Evolutionary conservation across 495 filamentous ascomycete genomes (phyloP), one percentile per base, ranked within the genome.

Genomic region (Xanthoparmelia taractica): DNA sequence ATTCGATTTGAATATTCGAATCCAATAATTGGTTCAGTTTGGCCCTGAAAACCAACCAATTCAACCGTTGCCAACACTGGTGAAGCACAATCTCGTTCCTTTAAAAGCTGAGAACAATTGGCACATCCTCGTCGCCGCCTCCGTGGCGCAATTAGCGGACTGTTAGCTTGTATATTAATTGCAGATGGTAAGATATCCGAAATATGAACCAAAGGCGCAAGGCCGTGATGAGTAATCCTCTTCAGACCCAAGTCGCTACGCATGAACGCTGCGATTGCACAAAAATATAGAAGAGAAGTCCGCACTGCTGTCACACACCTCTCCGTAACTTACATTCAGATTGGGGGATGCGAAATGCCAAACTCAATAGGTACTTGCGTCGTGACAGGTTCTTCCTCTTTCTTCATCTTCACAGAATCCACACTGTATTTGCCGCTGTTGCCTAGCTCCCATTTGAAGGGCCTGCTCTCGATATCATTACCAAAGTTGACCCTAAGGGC

Each of bases 381-480:
- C 0, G 50, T 54, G 8, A 54, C 29, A 18, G 50, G 50, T 29
- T 54, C 50, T 23, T 54, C 50, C 6, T 20, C 29, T 33, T 54
- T 34, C 7, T 11, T 20, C 27, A 54, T 33, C 29, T 54, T 33
- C 50, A 33, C 29, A 10, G 50, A 27, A 13, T 54, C 50, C 8
- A 54, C 6, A 17, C 33, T 17, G 29, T 54, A 54, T 5, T 33
- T 54, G 29, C 50, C 50, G 50, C 27, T 33, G 20, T 54, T 54
- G 20, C 50, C 50, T 33, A 33, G 50, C 50, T 54, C 17, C 50
- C 50, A 54, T 17, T 33, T 54, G 50, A 54, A 54, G 27, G 50
- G 50, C 7, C 3, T 54, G 8, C 5, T 54, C 15, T 54, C 50
- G 50, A 54, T 17, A 54, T 54, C 50, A 4, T 31, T 33, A 33